These are phyloP conservation scores for Mortierella alpina DNA, from an alignment of 192 early-diverging fungal species.

Conservation along the genomic window DNA sequence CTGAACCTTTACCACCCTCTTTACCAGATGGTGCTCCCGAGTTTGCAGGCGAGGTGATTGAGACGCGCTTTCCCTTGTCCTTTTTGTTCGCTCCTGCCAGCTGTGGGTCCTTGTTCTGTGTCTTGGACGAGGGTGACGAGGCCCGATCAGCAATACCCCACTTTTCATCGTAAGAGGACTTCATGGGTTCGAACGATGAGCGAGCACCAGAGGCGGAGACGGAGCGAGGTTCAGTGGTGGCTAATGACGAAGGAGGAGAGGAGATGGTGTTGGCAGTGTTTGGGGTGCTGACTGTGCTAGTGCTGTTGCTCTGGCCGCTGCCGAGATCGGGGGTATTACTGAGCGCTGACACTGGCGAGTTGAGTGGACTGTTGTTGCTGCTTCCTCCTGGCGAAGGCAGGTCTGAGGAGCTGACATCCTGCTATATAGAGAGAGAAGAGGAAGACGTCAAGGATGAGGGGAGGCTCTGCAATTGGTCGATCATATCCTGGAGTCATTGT, in stretches of 20 bases:
- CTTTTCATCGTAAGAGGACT: constrained; percentile 60
- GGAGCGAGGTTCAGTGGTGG: constrained; percentile 22
- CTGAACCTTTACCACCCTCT: constrained; percentile 22
- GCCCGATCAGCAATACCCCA: constrained; percentile 45
- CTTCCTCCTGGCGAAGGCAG: constrained; percentile 46
- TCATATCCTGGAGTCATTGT: constrained; percentile 10
- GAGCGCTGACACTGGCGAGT: constrained; percentile 45
- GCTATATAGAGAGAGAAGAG: constrained; percentile 8
- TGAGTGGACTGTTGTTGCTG: constrained; percentile 26
- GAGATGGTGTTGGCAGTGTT: not conserved
- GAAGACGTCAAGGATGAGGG: not conserved
- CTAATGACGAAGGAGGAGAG: not conserved
- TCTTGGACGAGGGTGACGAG: constrained; percentile 12
- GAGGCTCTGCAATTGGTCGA: not conserved
- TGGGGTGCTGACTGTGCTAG: constrained; percentile 10
- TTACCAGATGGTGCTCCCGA: constrained; percentile 3
- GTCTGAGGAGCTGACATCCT: constrained; percentile 44
- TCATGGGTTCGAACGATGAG: constrained; percentile 62
- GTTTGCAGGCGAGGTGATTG: constrained; percentile 8
- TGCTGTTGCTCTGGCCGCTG: constrained; percentile 6
- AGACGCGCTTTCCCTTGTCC: constrained; percentile 40
- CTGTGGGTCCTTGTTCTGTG: constrained; percentile 12
- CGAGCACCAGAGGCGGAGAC: constrained; percentile 46
- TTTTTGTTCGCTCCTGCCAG: constrained; percentile 25
- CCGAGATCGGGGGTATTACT: constrained; percentile 44